These are phyloP conservation scores for Leccinum longicurvipes DNA, from an alignment of 768 basidiomycete genomes.

Conservation along the genomic window DNA sequence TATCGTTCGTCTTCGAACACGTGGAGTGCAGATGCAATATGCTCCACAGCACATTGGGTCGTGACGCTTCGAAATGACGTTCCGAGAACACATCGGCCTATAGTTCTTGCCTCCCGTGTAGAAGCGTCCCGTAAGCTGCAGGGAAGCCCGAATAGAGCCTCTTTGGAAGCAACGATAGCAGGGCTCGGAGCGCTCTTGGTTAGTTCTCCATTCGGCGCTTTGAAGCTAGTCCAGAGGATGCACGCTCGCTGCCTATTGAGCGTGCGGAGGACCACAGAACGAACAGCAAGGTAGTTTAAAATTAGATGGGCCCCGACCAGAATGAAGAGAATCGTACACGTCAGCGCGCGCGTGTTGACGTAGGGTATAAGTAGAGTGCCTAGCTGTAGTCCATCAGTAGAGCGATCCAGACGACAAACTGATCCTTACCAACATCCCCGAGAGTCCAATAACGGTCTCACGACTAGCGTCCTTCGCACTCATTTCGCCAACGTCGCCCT, in stretches of 20 bases:
- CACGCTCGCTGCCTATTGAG: constrained; percentile 58
- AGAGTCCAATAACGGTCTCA: constrained; percentile 63
- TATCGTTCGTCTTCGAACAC: constrained; percentile 47
- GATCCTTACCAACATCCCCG: constrained; percentile 61
- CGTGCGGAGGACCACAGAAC: constrained; percentile 51
- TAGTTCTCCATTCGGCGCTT: constrained; percentile 5
- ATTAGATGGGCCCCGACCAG: constrained; percentile 53
- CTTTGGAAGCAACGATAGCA: constrained; percentile 36
- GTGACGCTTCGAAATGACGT: constrained; percentile 37
- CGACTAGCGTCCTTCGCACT: constrained; percentile 73
- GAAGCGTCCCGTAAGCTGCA: constrained; percentile 36
- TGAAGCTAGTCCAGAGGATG: constrained; percentile 45
- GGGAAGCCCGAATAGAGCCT: constrained; percentile 44
- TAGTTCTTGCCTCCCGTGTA: constrained; percentile 22
- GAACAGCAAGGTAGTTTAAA: constrained; percentile 60
- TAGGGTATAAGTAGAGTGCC: constrained; percentile 59
- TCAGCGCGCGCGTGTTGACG: constrained; percentile 44
- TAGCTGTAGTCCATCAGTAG: constrained; percentile 36
- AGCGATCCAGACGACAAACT: neutral
- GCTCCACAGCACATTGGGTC: constrained; percentile 5
- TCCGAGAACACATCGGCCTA: constrained; percentile 52
- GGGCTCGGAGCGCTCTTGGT: constrained; percentile 31
- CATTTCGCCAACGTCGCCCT: constrained; percentile 66
- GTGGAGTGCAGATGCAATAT: constrained; percentile 31
- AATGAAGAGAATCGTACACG: constrained; percentile 48